phyloP scores from a whole-genome alignment of 2,329 filamentous ascomycete species.

The Colletotrichum spaethianum region DNA sequence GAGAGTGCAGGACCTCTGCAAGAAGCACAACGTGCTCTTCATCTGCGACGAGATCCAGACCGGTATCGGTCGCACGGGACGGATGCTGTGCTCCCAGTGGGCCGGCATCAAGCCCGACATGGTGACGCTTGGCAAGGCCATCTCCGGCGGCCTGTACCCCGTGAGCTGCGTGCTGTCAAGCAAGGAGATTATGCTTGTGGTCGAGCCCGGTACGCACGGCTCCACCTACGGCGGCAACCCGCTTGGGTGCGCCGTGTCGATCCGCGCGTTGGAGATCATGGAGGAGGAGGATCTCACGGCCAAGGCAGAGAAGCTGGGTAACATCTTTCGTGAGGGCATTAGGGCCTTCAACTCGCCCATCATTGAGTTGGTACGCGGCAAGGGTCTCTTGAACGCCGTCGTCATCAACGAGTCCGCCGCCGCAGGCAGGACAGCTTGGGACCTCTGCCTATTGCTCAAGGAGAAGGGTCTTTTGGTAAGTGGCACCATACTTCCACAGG shows the following conservation, averaged over 20 bases:
- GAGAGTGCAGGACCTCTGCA: conserved; percentile 87
- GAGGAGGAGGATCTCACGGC: conserved; percentile 91
- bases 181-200: conserved; percentile 93
- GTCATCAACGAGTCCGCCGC: conserved; percentile 94
- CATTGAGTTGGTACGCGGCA: conserved; percentile 87
- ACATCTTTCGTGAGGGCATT: conserved; percentile 86
- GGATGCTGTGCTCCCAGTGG: conserved; percentile 96
- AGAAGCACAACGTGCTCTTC: conserved; percentile 93
- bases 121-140: conserved; percentile 95
- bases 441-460: conserved; percentile 95
- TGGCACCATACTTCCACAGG: conserved; percentile 41
- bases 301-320: conserved; percentile 81
- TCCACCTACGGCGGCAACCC: conserved; percentile 99
- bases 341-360: conserved; percentile 82
- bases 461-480: conserved; percentile 92
- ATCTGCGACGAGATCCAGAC: conserved; percentile 99
- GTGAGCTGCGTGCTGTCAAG: conserved; percentile 91
- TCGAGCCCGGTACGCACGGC: conserved; percentile 97
- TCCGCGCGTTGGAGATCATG: conserved; percentile 93
- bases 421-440: conserved; percentile 91
- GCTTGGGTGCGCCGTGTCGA: conserved; percentile 93
- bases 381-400: conserved; percentile 94
- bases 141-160: conserved; percentile 99
- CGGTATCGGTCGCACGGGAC: conserved; percentile 93
- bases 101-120: conserved; percentile 95